phyloP scores from a whole-genome alignment of 345 rosid genomes.

The Cochlearia excelsa region DNA sequence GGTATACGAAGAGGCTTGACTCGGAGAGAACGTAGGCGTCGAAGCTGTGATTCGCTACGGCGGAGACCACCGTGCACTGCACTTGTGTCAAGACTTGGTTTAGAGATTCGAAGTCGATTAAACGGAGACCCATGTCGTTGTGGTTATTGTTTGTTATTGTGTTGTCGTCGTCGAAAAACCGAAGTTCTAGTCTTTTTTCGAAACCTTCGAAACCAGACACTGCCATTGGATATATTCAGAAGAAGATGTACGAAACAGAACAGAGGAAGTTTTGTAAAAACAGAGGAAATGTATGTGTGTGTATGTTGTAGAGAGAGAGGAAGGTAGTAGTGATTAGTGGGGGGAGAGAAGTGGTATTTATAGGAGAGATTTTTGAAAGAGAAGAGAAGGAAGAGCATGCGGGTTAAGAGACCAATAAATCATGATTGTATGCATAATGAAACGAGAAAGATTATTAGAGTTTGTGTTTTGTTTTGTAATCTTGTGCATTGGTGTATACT shows the following conservation, averaged over 20 bases:
- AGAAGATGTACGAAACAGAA: constrained; percentile 14
- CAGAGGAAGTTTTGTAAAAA: constrained; percentile 16
- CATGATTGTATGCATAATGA: constrained; percentile 96
- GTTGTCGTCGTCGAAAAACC: constrained; percentile 53
- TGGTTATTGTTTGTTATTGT: constrained; percentile 22
- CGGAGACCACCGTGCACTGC: constrained; percentile 97
- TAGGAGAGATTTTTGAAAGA: constrained; percentile 41
- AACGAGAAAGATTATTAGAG: constrained; percentile 60
- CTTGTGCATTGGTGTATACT: too few species aligned
- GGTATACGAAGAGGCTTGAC: constrained; percentile 91
- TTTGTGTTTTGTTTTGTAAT: constrained; percentile 24
- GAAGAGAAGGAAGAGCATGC: constrained; percentile 69
- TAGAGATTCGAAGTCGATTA: constrained; percentile 63
- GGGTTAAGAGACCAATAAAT: constrained; percentile 96
- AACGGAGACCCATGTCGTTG: constrained; percentile 60
- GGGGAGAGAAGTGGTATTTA: constrained; percentile 35
- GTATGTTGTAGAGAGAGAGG: constrained; percentile 40
- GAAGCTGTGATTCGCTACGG: constrained; percentile 72
- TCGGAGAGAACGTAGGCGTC: constrained; percentile 96
- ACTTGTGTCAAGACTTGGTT: constrained; percentile 61
- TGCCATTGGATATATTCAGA: constrained; percentile 53
- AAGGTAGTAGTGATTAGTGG: constrained; percentile 34
- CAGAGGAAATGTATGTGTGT: constrained; percentile 16
- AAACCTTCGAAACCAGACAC: constrained; percentile 97
- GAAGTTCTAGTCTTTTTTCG: constrained; percentile 95